A percentile compares a stretch with the other conserved stretches of the same genome.
These are phyloP conservation scores for Blastomyces emzantsi DNA, from an alignment of 2,329 filamentous ascomycete genomes.

Conservation along the genomic window DNA sequence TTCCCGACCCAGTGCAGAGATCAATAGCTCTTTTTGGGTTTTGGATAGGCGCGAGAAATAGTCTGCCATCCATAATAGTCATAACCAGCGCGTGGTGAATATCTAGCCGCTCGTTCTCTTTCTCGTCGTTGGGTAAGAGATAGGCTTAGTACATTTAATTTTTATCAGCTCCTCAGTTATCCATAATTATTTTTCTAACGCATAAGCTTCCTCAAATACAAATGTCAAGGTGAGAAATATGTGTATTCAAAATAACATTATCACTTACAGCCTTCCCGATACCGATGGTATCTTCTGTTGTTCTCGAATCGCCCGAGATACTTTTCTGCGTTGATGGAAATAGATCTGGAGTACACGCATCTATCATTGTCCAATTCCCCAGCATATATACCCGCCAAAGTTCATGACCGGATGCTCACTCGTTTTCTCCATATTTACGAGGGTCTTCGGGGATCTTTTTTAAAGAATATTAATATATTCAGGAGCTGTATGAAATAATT, in stretches of 20 bases:
- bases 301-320: constrained; percentile 23
- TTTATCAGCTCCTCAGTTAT: not conserved
- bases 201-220: not conserved
- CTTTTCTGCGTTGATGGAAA: constrained; percentile 14
- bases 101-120: constrained; percentile 14
- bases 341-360: constrained; percentile 5
- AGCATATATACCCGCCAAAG: not conserved
- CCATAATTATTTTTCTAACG: not conserved
- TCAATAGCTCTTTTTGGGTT: constrained; percentile 12
- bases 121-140: constrained; percentile 16
- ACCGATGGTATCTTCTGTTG: constrained; percentile 20
- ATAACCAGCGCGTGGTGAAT: constrained; percentile 15
- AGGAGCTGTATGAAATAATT: not conserved
- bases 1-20: constrained; percentile 14
- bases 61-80: constrained; percentile 9
- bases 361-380: not conserved
- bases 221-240: not conserved
- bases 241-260: not conserved
- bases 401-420: not conserved
- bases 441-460: not conserved
- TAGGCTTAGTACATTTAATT: constrained; percentile 5
- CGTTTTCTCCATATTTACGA: not conserved
- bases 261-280: constrained; percentile 14
- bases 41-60: constrained; percentile 13
- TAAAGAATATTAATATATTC: not conserved